These are phyloP conservation scores for Phytophthora colocasiae DNA, from an alignment of 352 stramenopile genomes.

Conservation along the genomic window DNA sequence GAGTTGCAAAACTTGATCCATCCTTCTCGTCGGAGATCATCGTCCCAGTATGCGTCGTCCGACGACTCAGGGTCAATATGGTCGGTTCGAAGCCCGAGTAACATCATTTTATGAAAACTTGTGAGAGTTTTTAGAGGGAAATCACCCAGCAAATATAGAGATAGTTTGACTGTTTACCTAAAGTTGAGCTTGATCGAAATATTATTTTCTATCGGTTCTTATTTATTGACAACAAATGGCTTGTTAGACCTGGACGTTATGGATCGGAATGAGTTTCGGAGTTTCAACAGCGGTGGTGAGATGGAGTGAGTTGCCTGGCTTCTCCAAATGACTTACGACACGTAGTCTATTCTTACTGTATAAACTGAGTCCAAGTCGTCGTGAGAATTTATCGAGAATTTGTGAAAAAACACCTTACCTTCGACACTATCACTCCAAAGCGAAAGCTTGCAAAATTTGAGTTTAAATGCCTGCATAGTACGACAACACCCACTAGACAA, in stretches of 20 bases:
- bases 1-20: constrained; percentile 49
- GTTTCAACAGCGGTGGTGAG: constrained; percentile 17
- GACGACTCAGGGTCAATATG: constrained; percentile 30
- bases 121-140: background rate
- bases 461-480: too few relatives aligned
- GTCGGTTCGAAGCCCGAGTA: constrained; percentile 38
- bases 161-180: too few relatives aligned
- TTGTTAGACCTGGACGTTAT: constrained; percentile 8
- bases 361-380: background rate
- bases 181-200: constrained; percentile 12
- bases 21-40: constrained; percentile 21
- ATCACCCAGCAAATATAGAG: too few relatives aligned
- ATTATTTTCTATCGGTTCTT: constrained; percentile 1
- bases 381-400: too few relatives aligned
- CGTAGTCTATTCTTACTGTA: background rate
- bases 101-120: constrained; percentile 26
- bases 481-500: too few relatives aligned
- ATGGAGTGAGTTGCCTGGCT: background rate
- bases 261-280: constrained; percentile 14
- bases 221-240: background rate
- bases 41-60: constrained; percentile 22
- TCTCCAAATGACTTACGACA: background rate
- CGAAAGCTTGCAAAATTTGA: too few relatives aligned
- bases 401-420: too few relatives aligned
- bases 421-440: too few relatives aligned